Evolutionary conservation across 2,329 filamentous ascomycete species (phyloP).

Genomic region (Graphiopsis chlorocephala): DNA sequence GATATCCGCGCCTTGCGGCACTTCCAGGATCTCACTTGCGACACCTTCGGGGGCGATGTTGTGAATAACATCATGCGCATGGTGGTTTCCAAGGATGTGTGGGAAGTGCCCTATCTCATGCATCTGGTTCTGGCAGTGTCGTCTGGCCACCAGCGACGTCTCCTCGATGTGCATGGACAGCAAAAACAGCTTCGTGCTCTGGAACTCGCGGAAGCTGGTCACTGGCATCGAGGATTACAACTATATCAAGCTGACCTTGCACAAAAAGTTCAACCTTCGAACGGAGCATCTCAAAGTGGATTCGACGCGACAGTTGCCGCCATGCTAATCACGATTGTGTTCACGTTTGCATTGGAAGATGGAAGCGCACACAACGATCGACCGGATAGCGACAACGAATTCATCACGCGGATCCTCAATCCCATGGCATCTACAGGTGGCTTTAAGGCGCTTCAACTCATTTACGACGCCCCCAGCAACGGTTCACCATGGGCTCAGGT

Average conservation of each 20-base stretch:
- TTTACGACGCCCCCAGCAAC: background rate
- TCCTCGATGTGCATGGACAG: background rate
- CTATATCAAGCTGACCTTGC: conserved; percentile 20
- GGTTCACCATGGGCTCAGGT: conserved; percentile 19
- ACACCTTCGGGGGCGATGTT: conserved; percentile 18
- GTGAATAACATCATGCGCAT: conserved; percentile 19
- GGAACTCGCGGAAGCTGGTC: conserved; percentile 17
- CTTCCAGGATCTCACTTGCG: conserved; percentile 21
- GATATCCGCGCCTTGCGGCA: conserved; percentile 20
- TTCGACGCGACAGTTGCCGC: conserved; percentile 22
- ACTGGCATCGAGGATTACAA: conserved; percentile 23
- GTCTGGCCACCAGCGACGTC: conserved; percentile 16
- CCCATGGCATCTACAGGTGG: conserved; percentile 20
- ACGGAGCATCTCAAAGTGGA: background rate
- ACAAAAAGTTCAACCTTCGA: background rate
- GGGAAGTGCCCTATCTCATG: conserved; percentile 23
- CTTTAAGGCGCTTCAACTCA: conserved; percentile 18
- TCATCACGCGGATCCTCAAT: conserved; percentile 13
- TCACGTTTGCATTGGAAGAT: conserved; percentile 21
- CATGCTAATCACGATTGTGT: conserved; percentile 22
- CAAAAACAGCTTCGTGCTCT: background rate
- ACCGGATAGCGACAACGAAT: background rate
- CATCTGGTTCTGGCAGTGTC: conserved; percentile 25
- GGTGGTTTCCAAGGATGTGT: conserved; percentile 19
- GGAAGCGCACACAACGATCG: background rate